Evolutionary conservation across 2,329 filamentous ascomycete genomes (phyloP).

Genomic region (Cladosporium phlei): DNA sequence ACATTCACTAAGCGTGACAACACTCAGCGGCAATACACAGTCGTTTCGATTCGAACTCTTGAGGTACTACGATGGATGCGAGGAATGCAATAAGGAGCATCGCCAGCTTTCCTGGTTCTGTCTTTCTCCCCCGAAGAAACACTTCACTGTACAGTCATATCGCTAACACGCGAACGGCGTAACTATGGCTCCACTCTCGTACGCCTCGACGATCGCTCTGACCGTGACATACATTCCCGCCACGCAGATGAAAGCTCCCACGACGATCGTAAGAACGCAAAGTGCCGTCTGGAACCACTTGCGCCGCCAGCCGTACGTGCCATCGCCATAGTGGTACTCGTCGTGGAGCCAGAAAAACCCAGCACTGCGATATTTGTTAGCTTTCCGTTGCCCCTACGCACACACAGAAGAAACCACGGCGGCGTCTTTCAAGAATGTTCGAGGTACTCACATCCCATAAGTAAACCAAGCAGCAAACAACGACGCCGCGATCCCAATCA

Average conservation of each 20-base stretch:
- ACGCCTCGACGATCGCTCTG: slow-evolving; percentile 33
- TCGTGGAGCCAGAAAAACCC: slow-evolving; percentile 52
- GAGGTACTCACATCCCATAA: slow-evolving; percentile 36
- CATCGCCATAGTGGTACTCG: slow-evolving; percentile 41
- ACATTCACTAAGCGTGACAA: too few species aligned
- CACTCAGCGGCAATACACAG: too few species aligned
- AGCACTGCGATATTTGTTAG: slow-evolving; percentile 31
- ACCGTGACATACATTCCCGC: slow-evolving; percentile 48
- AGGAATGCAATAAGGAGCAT: too few species aligned
- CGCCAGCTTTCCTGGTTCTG: too few species aligned
- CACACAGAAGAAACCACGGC: too few species aligned
- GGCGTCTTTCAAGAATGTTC: neutral
- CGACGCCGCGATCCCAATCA: slow-evolving; percentile 48
- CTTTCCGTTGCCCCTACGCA: too few species aligned
- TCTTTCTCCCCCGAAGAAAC: too few species aligned
- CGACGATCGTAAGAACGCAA: slow-evolving; percentile 40
- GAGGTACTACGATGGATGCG: too few species aligned
- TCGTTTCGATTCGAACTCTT: too few species aligned
- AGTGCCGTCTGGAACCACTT: slow-evolving; percentile 34
- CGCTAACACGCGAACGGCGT: slow-evolving; percentile 28
- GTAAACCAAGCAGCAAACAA: slow-evolving; percentile 54
- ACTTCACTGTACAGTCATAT: too few species aligned
- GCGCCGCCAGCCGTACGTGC: slow-evolving; percentile 21
- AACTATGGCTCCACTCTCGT: slow-evolving; percentile 26
- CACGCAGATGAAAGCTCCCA: slow-evolving; percentile 45